Conservation (phyloP, 2,329 filamentous ascomycete species). For the Talaromyces sp. region DNA sequence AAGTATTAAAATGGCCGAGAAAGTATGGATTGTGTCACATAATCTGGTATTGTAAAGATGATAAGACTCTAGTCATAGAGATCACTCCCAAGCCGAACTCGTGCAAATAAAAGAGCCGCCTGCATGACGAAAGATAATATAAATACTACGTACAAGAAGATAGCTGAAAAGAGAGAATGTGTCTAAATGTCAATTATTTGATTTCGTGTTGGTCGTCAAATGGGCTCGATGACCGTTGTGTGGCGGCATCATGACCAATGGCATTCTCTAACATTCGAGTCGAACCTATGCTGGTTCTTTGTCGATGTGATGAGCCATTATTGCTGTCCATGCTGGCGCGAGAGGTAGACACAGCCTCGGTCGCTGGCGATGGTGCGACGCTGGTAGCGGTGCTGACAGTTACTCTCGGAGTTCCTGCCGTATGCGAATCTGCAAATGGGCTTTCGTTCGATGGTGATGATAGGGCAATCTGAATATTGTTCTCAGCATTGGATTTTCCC, state of each 20-base stretch:
- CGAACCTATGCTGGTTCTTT: constrained; percentile 26
- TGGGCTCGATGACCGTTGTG: constrained; percentile 11
- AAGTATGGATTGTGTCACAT: not conserved
- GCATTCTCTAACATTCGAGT: constrained; percentile 24
- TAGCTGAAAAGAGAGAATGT: not conserved
- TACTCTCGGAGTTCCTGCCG: not conserved
- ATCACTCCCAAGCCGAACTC: not conserved
- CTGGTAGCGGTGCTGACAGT: constrained; percentile 10
- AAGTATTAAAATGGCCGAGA: not conserved
- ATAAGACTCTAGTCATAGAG: not conserved
- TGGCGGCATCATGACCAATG: constrained; percentile 1
- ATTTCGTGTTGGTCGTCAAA: constrained; percentile 16
- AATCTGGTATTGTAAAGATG: not conserved
- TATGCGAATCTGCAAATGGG: constrained; percentile 20
- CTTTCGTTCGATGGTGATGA: constrained; percentile 1
- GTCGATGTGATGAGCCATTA: constrained; percentile 11
- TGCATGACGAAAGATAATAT: constrained; percentile 5
- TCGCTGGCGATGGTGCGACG: constrained; percentile 13
- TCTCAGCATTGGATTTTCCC: constrained; percentile 14
- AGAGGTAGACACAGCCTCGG: constrained; percentile 16
- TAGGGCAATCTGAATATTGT: constrained; percentile 18
- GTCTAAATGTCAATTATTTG: constrained; percentile 8
- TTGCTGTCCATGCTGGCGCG: constrained; percentile 5
- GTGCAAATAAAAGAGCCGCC: not conserved
- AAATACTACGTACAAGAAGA: constrained; percentile 11